Evolutionary conservation across 768 basidiomycete species (phyloP).

Genomic region (Hygrocybe punicea): DNA sequence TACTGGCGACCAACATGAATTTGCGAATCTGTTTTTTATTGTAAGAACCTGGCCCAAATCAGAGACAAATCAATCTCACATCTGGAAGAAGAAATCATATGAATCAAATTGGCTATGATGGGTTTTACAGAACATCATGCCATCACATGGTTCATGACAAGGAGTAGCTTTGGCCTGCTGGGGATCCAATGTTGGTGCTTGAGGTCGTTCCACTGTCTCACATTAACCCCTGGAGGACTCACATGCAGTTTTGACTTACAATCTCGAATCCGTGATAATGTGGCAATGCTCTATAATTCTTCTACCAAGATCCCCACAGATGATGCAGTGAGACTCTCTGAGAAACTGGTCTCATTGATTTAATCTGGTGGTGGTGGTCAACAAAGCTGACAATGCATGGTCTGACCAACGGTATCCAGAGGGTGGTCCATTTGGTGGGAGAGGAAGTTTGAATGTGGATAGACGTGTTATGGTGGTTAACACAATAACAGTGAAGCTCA

Average conservation of each 20-base stretch:
- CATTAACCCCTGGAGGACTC: conserved; percentile 3
- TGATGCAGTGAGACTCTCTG: conserved; percentile 12
- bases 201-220: conserved; percentile 20
- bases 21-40: conserved; percentile 14
- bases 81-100: conserved; percentile 22
- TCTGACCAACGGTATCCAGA: background rate
- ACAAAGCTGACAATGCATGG: conserved; percentile 12
- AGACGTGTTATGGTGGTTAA: conserved; percentile 6
- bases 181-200: conserved; percentile 18
- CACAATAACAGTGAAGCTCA: no score
- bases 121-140: conserved; percentile 17
- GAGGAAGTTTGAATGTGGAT: conserved; percentile 14
- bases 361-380: conserved; percentile 16
- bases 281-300: conserved; percentile 10
- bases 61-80: conserved; percentile 16
- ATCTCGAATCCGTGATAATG: conserved; percentile 9
- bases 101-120: conserved; percentile 16
- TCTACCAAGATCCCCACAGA: conserved; percentile 11
- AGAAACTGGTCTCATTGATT: conserved; percentile 19
- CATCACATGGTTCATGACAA: conserved; percentile 24
- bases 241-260: conserved; percentile 11
- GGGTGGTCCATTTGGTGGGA: conserved; percentile 13
- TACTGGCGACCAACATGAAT: conserved; percentile 17
- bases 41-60: conserved; percentile 13
- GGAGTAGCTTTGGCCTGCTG: conserved; percentile 13